Base-by-base conservation (phyloP, 2,329 filamentous ascomycete species). In the Fusarium piperis region DNA sequence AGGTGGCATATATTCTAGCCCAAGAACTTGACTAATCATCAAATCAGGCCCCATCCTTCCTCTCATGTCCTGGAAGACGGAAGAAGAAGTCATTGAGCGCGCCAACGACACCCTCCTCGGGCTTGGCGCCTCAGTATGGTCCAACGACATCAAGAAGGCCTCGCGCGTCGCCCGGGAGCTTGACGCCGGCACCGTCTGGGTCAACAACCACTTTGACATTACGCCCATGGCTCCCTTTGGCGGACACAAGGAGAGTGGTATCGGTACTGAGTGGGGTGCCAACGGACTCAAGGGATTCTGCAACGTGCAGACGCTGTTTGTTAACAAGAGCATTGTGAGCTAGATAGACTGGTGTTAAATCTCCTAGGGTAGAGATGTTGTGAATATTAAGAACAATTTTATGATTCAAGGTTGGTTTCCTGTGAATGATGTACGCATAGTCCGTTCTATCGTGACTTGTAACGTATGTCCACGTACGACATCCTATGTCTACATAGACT, bases 141-240 rank as follows among this genome's bases (percentile, higher is more conserved):
- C 83, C 7, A 81, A 80, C 2, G 87, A 91, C 63, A 55, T 87
- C 1, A 80, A 81, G 1, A 81, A 83, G 11, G 89, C 88, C 0
- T 83, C 83, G 10, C 79, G 81, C 3, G 84, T 91, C 20, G 89
- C 87, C 0, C 78, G 83, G 33, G 82, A 83, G 38, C 79, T 92
- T 8, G 85, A 90, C 72, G 84, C 86, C 0, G 89, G 89, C 1
- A 85, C 79, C 5, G 87, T 91, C 2, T 91, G 88, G 85, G 85
- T 91, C 70, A 91, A 91, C 77, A 83, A 58, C 12, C 89, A 85
- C 71, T 81, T 89, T 71, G 88, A 90, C 74, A 71, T 78, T 1
- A 69, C 75, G 3, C 79, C 79, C 0, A 61, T 73, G 15, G 79
- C 73, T 5, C 80, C 83, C 0, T 85, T 84, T 59, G 83, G 83